These are phyloP conservation scores for Debaryomycetaceae sp. DNA, from an alignment of 1,139 yeast species.

Conservation along the genomic window DNA sequence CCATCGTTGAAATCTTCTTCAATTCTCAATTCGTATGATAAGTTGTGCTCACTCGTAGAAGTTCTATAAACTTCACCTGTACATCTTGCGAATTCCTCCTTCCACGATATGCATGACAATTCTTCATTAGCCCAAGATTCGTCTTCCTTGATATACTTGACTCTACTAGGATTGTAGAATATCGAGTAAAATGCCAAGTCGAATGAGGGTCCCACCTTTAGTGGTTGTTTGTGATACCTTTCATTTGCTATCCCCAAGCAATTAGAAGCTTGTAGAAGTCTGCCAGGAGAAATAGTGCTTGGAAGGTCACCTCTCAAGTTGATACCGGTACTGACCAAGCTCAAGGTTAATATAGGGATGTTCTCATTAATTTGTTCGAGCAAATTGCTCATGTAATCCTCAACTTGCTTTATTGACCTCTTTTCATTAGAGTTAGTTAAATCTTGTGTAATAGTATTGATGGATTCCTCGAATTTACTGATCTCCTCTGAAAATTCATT, in stretches of 20 bases:
- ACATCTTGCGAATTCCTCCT: slow-evolving; percentile 66
- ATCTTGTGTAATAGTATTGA: slow-evolving; percentile 28
- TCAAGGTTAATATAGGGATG: slow-evolving; percentile 65
- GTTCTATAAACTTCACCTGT: slow-evolving; percentile 39
- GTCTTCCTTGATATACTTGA: slow-evolving; percentile 29
- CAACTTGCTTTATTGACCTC: slow-evolving; percentile 46
- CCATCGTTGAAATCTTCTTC: slow-evolving; percentile 68
- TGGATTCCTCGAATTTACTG: slow-evolving; percentile 52
- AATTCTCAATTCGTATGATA: slow-evolving; percentile 44
- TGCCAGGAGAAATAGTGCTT: slow-evolving; percentile 58
- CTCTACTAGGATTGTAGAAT: slow-evolving; percentile 57
- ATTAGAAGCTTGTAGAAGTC: slow-evolving; percentile 62
- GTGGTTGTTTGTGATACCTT: slow-evolving; percentile 6
- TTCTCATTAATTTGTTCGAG: slow-evolving; percentile 59
- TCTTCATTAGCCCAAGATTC: slow-evolving; percentile 17
- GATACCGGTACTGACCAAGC: slow-evolving; percentile 70
- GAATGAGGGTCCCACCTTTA: slow-evolving; percentile 60
- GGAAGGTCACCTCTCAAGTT: slow-evolving; percentile 53
- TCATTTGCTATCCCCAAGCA: slow-evolving; percentile 34
- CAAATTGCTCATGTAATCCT: slow-evolving; percentile 46
- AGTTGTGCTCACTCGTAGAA: slow-evolving; percentile 6
- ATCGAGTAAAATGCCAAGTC: slow-evolving; percentile 59
- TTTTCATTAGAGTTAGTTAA: slow-evolving; percentile 28
- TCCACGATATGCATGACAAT: slow-evolving; percentile 58
- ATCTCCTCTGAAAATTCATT: slow-evolving; percentile 57